Conservation (phyloP, 2,329 filamentous ascomycete species). For the Colletotrichum melonis region DNA sequence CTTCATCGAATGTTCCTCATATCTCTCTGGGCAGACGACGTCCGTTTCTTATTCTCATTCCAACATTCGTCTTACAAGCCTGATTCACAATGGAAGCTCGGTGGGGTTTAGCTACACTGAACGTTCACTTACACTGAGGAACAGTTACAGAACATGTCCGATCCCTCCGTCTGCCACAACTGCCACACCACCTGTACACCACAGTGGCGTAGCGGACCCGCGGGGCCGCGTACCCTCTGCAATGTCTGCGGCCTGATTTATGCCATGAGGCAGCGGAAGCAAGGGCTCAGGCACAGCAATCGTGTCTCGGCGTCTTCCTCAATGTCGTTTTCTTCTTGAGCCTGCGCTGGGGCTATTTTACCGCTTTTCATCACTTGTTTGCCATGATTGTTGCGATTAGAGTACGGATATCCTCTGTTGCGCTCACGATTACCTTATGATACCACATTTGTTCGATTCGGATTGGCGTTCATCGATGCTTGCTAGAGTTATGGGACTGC, state of each 20-base stretch:
- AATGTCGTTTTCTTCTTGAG: neutral
- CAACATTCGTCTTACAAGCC: neutral
- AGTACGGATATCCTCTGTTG: neutral
- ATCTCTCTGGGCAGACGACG: neutral
- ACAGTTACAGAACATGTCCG: neutral
- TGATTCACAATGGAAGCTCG: neutral
- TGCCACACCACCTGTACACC: neutral
- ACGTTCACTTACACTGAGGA: neutral
- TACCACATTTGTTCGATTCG: too few species aligned
- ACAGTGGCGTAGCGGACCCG: conserved; percentile 4
- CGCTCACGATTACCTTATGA: too few species aligned
- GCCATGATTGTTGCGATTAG: neutral
- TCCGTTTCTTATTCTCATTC: neutral
- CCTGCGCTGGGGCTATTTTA: too few species aligned
- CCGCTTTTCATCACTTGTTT: neutral
- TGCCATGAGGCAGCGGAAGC: conserved; percentile 8
- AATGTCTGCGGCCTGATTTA: conserved; percentile 3
- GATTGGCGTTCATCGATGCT: too few species aligned
- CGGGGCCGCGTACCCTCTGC: neutral
- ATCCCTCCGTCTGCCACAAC: conserved; percentile 1
- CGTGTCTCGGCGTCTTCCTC: neutral
- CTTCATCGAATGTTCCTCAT: neutral
- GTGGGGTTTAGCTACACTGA: neutral
- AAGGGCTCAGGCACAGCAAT: neutral
- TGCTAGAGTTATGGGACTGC: too few species aligned